Evolutionary conservation across 192 early-diverging fungal species (phyloP).

Genomic region (Backusella westeae): DNA sequence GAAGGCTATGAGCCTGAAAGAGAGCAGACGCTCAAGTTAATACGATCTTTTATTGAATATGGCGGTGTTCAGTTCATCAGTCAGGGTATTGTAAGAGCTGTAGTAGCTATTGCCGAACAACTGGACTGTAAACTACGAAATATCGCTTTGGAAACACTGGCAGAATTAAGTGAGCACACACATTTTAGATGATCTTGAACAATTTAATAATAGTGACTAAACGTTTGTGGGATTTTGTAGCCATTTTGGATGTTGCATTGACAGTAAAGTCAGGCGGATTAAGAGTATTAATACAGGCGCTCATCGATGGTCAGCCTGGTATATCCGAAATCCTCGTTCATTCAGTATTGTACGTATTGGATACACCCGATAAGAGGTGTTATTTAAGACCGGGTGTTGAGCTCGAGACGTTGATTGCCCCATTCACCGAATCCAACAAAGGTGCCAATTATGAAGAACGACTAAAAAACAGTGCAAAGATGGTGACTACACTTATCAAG

Average conservation of each 20-base stretch:
- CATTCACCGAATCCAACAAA: slow-evolving; percentile 73
- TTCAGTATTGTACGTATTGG: slow-evolving; percentile 70
- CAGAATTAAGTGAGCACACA: slow-evolving; percentile 64
- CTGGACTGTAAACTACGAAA: slow-evolving; percentile 70
- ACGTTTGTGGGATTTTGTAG: slow-evolving; percentile 14
- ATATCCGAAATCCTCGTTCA: slow-evolving; percentile 59
- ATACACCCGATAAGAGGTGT: slow-evolving; percentile 59
- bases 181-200: not conserved
- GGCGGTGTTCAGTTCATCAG: slow-evolving; percentile 60
- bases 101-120: slow-evolving; percentile 79
- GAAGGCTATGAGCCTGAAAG: slow-evolving; percentile 66
- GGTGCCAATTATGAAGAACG: slow-evolving; percentile 62
- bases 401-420: slow-evolving; percentile 76
- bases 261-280: slow-evolving; percentile 67
- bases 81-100: slow-evolving; percentile 62
- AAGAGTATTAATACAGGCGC: slow-evolving; percentile 60
- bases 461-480: slow-evolving; percentile 61
- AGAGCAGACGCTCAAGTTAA: slow-evolving; percentile 75
- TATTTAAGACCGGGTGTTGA: slow-evolving; percentile 77
- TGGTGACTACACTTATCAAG: slow-evolving; percentile 63
- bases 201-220: not conserved
- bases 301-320: slow-evolving; percentile 63
- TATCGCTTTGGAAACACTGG: slow-evolving; percentile 73
- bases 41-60: slow-evolving; percentile 66
- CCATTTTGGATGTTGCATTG: slow-evolving; percentile 36